Conservation (phyloP, 2,329 filamentous ascomycete species). For the Canariomyces notabilis region DNA sequence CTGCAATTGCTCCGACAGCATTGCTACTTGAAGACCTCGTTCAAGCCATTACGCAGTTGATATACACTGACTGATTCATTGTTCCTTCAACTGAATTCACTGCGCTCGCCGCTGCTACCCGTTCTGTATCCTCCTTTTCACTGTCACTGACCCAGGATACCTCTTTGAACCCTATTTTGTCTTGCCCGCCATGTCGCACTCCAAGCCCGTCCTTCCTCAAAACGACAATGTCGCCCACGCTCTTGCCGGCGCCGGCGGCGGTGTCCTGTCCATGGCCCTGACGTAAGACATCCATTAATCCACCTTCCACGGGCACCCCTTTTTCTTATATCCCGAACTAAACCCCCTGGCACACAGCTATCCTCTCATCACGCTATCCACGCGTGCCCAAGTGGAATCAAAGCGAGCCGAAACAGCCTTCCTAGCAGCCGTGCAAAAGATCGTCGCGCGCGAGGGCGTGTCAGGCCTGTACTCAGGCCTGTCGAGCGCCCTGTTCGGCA, state of each 20-base stretch:
- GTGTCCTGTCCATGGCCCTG: conserved; percentile 89
- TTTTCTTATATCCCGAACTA: conserved; percentile 10
- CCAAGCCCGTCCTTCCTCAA: conserved; percentile 67
- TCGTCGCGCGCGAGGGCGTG: conserved; percentile 87
- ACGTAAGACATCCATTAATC: conserved; percentile 56
- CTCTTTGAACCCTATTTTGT: neutral
- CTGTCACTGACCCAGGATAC: neutral
- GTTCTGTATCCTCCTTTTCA: neutral
- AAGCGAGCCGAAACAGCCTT: conserved; percentile 84
- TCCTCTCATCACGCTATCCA: conserved; percentile 94
- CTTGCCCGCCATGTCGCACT: conserved; percentile 28
- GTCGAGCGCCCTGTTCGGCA: conserved; percentile 91
- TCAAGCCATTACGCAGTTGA: neutral
- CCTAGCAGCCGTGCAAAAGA: conserved; percentile 74
- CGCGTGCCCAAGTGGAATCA: conserved; percentile 94
- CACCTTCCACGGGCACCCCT: conserved; percentile 3
- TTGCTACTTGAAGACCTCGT: neutral
- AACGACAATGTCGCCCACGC: conserved; percentile 97
- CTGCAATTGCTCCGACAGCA: neutral
- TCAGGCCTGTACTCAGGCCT: conserved; percentile 87
- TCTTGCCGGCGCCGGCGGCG: conserved; percentile 85
- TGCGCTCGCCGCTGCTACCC: neutral
- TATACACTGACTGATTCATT: conserved; percentile 3
- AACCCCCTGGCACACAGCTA: conserved; percentile 58
- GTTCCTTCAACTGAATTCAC: neutral